Evolutionary conservation across 1,284 basidiomycete genomes (phyloP), one percentile per base, ranked within the genome.

Genomic region (Vanrija pseudolonga): DNA sequence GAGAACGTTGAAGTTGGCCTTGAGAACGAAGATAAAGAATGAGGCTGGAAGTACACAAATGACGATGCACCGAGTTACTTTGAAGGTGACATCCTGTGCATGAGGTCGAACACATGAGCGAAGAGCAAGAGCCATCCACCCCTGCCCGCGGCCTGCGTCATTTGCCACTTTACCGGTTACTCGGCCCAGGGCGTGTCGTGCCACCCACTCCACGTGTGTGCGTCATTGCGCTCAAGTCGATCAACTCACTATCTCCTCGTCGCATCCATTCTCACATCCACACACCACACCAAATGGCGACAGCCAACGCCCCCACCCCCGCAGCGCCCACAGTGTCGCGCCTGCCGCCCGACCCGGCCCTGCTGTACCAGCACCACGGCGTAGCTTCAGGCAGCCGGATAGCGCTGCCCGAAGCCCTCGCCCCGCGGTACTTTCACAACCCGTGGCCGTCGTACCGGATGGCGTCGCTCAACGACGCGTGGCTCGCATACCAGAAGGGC

Each of bases 401-500:
- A 26, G 22, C 24, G 4, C 24, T 8, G 12, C 18, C 12, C n/a
- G 23, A 38, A 14, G 23, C 32, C 36, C 38, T 32, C n/a, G 62
- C 61, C 19, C 65, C 71, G 6, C 55, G 52, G 12, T 68, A 66
- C 51, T 77, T 75, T 55, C 58, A 64, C 51, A 77, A 77, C 56
- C 75, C 75, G 0, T 77, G 75, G 75, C 68, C 68, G 40, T 73
- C 71, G 8, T 77, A 72, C 56, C 64, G 72, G 12, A 54, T 65
- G 3, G 64, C 71, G 3, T 63, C 65, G 0, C 49, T 71, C 22
- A 51, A 41, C 6, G 75, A 77, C 48, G 66, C 68, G 4, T 74
- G 64, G 55, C 48, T 60, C 11, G 66, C 74, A 0, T 74, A 71
- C 54, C 62, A 69, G 47, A 63, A 67, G 40, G 75, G 75, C 2